phyloP scores from a whole-genome alignment of 2,329 filamentous ascomycete species.

The Sporothrix sp. region DNA sequence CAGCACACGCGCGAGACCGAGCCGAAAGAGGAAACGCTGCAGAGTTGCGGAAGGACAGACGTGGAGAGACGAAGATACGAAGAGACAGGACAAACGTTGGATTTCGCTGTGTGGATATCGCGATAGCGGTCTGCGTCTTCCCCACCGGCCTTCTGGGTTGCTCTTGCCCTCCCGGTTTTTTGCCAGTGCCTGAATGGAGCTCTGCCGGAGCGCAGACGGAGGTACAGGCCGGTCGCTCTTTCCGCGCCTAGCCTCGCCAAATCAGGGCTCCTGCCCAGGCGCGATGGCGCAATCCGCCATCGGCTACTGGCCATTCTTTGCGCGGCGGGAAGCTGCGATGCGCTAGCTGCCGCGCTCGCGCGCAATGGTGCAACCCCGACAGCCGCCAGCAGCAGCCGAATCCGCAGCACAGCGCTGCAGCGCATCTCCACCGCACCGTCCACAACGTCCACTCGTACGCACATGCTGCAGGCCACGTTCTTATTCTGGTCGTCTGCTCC shows the following conservation, averaged over 20 bases:
- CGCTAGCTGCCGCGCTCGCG: neutral
- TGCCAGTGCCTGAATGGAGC: neutral
- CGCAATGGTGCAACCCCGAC: neutral
- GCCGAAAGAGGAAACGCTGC: no score
- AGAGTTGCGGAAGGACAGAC: no score
- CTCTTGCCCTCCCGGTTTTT: neutral
- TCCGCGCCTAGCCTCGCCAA: no score
- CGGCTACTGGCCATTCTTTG: neutral
- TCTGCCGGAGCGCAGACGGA: no score
- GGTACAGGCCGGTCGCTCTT: no score
- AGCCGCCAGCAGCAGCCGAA: neutral
- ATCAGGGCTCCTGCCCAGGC: neutral
- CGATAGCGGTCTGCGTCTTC: neutral
- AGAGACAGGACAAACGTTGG: no score
- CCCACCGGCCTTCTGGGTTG: neutral
- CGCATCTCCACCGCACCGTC: no score
- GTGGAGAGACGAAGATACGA: neutral
- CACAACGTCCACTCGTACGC: no score
- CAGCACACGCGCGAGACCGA: no score
- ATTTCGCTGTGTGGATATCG: neutral
- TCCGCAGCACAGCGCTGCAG: no score
- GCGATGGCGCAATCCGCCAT: conserved; percentile 6
- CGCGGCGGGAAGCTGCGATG: neutral
- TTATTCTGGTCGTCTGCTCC: no score
- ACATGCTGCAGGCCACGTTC: no score